These are phyloP conservation scores for Blepharisma japonicum DNA, from an alignment of 73 alveolate species.

Conservation along the genomic window DNA sequence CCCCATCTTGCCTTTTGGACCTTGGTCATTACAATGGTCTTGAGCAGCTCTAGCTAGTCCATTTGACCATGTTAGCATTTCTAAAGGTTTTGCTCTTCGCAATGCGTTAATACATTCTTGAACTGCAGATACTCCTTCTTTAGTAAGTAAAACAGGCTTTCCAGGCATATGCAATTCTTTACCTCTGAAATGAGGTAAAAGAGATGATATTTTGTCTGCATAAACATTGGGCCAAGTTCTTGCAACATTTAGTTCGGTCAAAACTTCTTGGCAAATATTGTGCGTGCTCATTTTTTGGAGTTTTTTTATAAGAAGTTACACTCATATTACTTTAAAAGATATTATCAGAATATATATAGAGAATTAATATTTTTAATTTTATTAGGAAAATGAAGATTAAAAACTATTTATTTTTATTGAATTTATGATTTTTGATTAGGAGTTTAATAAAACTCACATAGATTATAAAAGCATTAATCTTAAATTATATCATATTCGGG, in stretches of 20 bases:
- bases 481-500: too few relatives aligned
- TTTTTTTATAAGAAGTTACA: too few relatives aligned
- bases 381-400: too few relatives aligned
- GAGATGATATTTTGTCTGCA: neutral
- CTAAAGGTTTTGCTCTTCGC: slow-evolving; percentile 40
- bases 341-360: too few relatives aligned
- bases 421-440: too few relatives aligned
- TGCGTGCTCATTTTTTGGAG: too few relatives aligned
- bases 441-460: too few relatives aligned
- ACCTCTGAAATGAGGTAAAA: neutral
- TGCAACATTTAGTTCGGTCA: neutral
- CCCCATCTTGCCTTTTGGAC: slow-evolving; percentile 76
- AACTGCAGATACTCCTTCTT: neutral
- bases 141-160: neutral
- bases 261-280: neutral
- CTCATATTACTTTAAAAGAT: too few relatives aligned
- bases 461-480: too few relatives aligned
- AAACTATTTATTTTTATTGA: too few relatives aligned
- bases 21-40: slow-evolving; percentile 84
- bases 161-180: slow-evolving; percentile 7
- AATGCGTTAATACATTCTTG: slow-evolving; percentile 36
- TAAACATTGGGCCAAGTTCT: neutral
- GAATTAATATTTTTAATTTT: too few relatives aligned
- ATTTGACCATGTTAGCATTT: slow-evolving; percentile 44
- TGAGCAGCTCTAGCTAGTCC: slow-evolving; percentile 63